Base-by-base conservation (phyloP, 257 asterid genomes). In the Nicotiana obtusifolia region DNA sequence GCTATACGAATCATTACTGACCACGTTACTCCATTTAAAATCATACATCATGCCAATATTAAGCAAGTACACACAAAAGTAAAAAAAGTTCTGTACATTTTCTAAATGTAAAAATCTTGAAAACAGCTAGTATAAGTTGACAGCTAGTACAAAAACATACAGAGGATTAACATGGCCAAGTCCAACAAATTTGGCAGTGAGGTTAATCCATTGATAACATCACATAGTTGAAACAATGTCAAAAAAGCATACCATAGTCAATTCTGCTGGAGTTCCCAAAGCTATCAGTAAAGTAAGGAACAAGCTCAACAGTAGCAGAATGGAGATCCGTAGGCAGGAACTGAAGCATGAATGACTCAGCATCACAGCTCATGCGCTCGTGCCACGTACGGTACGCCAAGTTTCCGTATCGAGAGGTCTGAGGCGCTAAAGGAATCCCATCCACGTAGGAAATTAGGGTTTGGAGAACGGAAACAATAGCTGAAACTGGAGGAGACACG, bases 231-330 rank as follows among this genome's bases (percentile, higher is more conserved):
- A 5, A 68, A n/a, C 77, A 5, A 20, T 2, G 30, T 59, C 28
- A 33, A 24, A 20, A 28, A 75, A 37, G 9, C 4, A 69, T 80
- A 94, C 97, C 98, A 49, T 93, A 94, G 84, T 93, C 98, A 52
- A 94, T 94, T 67, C 98, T 92, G 49, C 90, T 80, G 22, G 93
- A 86, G 31, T 94, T 93, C 81, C 98, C 98, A 80, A 94, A 94
- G 85, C 97, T 88, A 69, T 94, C 97, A 10, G 95, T 88, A 81
- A 92, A 91, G 77, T 94, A 94, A 2, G 93, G 95, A 82, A 91
- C 97, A 30, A 94, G 89, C 77, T 94, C 98, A 13, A 76, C 83
- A 4, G 85, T 69, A 1, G 97, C 97, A 16, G 80, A 89, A 8
- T 66, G 79, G 10, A 91, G 86, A 28, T 90, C 83, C 0, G 81